Evolutionary conservation across 371 early-diverging fungal genomes (phyloP).

Genomic region (Basidiobolus meristosporus): DNA sequence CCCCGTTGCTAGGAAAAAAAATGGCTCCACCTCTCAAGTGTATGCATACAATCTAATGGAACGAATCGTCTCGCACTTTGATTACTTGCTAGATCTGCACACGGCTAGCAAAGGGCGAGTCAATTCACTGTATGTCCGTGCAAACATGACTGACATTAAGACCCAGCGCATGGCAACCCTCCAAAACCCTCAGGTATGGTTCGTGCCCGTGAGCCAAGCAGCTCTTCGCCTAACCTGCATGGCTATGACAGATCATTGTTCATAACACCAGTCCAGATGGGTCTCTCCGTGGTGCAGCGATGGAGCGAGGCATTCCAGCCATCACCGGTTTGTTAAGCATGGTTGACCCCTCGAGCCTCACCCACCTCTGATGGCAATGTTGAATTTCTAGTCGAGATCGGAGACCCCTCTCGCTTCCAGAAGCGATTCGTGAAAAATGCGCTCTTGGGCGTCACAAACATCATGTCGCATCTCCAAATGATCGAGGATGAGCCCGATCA

Average conservation of each 20-base stretch:
- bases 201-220: too few relatives aligned
- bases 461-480: slow-evolving; percentile 37
- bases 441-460: slow-evolving; percentile 39
- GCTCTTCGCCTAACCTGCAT: too few relatives aligned
- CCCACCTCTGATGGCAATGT: too few relatives aligned
- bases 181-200: slow-evolving; percentile 64
- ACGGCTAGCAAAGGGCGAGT: slow-evolving; percentile 73
- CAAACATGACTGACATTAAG: slow-evolving; percentile 62
- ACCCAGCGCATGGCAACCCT: slow-evolving; percentile 60
- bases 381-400: slow-evolving; percentile 74
- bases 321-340: slow-evolving; percentile 32
- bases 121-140: slow-evolving; percentile 74
- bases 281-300: slow-evolving; percentile 71
- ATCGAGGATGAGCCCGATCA: slow-evolving; percentile 17
- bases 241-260: slow-evolving; percentile 13
- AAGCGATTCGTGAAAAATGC: slow-evolving; percentile 46
- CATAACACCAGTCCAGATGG: slow-evolving; percentile 42
- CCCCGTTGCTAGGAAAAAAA: slow-evolving; percentile 20
- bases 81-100: slow-evolving; percentile 73
- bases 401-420: slow-evolving; percentile 57
- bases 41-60: slow-evolving; percentile 65
- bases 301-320: slow-evolving; percentile 54
- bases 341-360: neutral
- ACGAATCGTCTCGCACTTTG: slow-evolving; percentile 56
- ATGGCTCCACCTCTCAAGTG: slow-evolving; percentile 63